Evolutionary conservation across 352 stramenopile genomes (phyloP), one percentile per base, ranked within the genome.

Genomic region (Elongisporangium prolatum): DNA sequence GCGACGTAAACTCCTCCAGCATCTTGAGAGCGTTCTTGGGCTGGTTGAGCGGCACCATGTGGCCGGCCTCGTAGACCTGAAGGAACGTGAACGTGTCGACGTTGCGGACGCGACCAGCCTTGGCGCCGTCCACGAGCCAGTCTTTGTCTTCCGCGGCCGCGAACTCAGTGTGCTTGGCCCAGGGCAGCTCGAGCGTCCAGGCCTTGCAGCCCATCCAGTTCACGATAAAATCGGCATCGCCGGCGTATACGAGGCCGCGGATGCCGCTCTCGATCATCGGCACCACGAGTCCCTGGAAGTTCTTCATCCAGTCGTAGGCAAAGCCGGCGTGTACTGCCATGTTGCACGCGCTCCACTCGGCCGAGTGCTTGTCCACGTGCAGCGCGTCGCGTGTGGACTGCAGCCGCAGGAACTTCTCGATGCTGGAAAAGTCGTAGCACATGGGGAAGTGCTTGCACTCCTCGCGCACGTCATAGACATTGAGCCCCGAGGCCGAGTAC

Each of bases 171-270:
- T 80, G 70, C 57, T 89, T 73, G 61, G 67, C 85, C 97, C 97
- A 99, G 14, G 97, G 82, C 52, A 99, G 72, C 49, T 78, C 82
- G 4, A 95, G 59, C n/a, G 93, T 98, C 96, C 96, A 99, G 1
- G 95, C 96, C 69, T 97, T 86, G 72, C 98, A 98, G 54, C 97
- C 96, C 60, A 98, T 77, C 83, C 97, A 99, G 69, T 99, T 99
- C 52, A 96, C 97, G 60, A 99, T 98, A 60, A 98, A 99, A 66
- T 99, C 97, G 13, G 92, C 81, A 70, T 99, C 97, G 52, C 97
- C 96, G 21, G 94, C 92, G 78, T 99, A 99, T 54, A 99, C 95
- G 18, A 99, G 74, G 1, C 90, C 91, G 20, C 84, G 76, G 55
- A 98, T 74, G 62, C 83, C 94, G 48, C 77, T 84, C 65, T 98